Base-by-base conservation (phyloP, 164 flowering plant genomes). In the Chimonanthus praecox region DNA sequence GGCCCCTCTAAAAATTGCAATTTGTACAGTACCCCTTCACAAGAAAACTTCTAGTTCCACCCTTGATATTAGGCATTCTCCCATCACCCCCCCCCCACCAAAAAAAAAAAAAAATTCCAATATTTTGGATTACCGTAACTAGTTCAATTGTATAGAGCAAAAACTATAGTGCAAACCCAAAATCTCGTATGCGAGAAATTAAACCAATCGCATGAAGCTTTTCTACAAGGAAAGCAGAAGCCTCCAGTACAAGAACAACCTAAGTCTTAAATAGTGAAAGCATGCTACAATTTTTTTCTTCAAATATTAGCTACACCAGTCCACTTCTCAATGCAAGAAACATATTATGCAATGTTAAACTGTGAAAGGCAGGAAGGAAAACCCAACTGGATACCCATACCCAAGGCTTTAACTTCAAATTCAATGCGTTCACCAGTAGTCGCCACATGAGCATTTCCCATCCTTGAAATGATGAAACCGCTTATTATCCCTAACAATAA, bases 381-480 rank as follows among this genome's bases (percentile, higher is more conserved):
- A 45, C 44, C 13, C 43, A 21, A 48, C 58, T 20, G 18, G 67
- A 65, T 67, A 76, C 74, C 74, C 44, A 54, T 33, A 75, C 6
- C 67, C 67, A 16, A 71, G 4, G 66, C 18, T 67, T 43, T 13
- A 71, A 7, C 47, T 73, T 69, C 49, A 49, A 60, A 10, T 68
- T n/a, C 18, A 11, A 47, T 48, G 71, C 47, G 8, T 58, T 76
- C 82, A 92, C 97, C 97, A 92, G 76, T 90, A 92, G 77, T 92
- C 97, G 5, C 90, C 90, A 74, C 97, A 92, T 49, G 96, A 90
- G 78, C 96, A 92, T 67, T 89, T 86, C 3, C 95, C 95, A 82
- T 90, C 92, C 86, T 87, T 88, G 82, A 92, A 92, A 82, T 90
- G 94, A 80, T 92, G 97, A 74, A 92, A 92, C 74, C 97, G 73